Evolutionary conservation across 768 basidiomycete species (phyloP), one percentile per base, ranked within the genome.

Genomic region (Clitopilus passeckerianus): DNA sequence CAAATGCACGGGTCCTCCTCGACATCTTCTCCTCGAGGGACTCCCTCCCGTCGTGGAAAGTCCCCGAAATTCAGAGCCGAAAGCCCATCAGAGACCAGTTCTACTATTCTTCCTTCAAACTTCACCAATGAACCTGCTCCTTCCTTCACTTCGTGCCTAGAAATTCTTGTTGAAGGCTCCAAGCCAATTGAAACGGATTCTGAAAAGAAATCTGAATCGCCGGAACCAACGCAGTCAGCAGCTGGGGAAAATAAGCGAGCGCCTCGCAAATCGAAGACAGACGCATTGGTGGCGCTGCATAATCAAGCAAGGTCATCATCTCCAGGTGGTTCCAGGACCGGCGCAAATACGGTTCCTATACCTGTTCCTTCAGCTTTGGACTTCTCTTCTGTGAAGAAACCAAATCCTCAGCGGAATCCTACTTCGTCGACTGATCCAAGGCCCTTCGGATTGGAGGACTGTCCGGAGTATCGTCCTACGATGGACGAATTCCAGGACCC

Each of bases 401-500:
- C 78, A 23, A 79, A 80, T 62, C 83, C 80, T 34, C 76, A 79
- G 58, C 77, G 54, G 10, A 74, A 60, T 69, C 73, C 16, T 68
- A 67, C 10, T 70, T 72, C 35, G 72, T 75, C 37, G 70, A 71
- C 55, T 72, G 70, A 75, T n/a, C 73, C 81, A 30, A 83, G 96
- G 43, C 86, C 90, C 10, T 98, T 98, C 73, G 93, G 84, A 16
- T 79, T 99, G 57, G 79, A 87, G 61, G 93, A 98, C 68, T 96
- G 93, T 65, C 97, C 93, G 5, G 86, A 85, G 64, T 99, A 86
- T 70, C 89, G 87, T 71, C 97, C 97, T 22, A 90, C 88, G 0
- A 69, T 75, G n/a, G 95, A 94, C 59, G 91, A 99, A 73, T 99
- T 95, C 74, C 86, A 84, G 69, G 93, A 98, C 75, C 94, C 96